Conservation (phyloP, 2,329 filamentous ascomycete species). For the Ophiostoma ulmi region DNA sequence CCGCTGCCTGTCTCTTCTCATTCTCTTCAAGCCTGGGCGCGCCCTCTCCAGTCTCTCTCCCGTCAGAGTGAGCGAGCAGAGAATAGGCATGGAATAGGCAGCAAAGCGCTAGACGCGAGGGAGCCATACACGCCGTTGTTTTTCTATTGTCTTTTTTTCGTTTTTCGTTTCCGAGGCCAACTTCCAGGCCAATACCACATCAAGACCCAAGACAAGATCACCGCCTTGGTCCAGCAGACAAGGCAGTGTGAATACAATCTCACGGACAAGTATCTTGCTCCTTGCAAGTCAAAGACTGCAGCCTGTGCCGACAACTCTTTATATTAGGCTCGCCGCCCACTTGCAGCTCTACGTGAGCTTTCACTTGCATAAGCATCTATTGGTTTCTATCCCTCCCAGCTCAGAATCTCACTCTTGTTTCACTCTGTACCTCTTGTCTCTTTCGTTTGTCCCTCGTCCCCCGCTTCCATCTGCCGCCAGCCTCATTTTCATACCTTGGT, state of each 20-base stretch:
- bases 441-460: not conserved
- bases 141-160: not conserved
- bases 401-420: not conserved
- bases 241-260: too few relatives aligned
- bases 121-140: not conserved
- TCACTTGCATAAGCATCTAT: not conserved
- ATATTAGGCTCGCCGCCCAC: conserved; percentile 7
- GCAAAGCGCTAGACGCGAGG: not conserved
- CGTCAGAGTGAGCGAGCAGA: not conserved
- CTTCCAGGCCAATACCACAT: not conserved
- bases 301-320: not conserved
- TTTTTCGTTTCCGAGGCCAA: not conserved
- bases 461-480: conserved; percentile 1
- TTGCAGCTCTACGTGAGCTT: not conserved
- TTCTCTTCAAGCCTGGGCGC: not conserved
- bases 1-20: not conserved
- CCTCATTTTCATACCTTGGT: not conserved
- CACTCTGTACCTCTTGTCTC: not conserved
- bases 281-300: not conserved
- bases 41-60: not conserved
- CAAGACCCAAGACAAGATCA: not conserved
- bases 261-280: not conserved
- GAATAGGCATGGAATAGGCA: not conserved
- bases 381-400: not conserved
- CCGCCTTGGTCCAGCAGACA: not conserved